phyloP scores from a whole-genome alignment of 768 basidiomycete genomes.

The Leccinum truebloodii region DNA sequence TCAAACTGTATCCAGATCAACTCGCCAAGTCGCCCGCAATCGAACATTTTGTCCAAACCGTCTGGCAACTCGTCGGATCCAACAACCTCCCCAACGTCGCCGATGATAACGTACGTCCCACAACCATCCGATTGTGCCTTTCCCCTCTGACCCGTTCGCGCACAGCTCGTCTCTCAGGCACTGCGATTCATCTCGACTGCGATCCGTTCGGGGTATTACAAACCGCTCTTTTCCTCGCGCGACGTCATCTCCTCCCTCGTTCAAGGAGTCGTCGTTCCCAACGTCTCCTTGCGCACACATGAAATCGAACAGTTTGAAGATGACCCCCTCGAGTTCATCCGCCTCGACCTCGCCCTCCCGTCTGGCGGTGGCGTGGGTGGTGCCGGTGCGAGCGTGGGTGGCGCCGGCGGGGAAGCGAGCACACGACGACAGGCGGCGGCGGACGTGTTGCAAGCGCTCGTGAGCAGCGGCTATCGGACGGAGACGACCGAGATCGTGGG shows the following conservation, averaged over 20 bases:
- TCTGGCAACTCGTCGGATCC: constrained; percentile 82
- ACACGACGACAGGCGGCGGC: constrained; percentile 92
- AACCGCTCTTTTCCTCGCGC: constrained; percentile 74
- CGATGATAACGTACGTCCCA: constrained; percentile 67
- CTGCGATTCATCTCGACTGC: constrained; percentile 90
- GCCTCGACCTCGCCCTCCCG: constrained; percentile 74
- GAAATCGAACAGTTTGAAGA: constrained; percentile 97
- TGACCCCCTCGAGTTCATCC: constrained; percentile 93
- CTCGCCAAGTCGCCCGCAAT: constrained; percentile 63
- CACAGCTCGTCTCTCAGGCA: constrained; percentile 84
- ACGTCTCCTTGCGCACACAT: constrained; percentile 82
- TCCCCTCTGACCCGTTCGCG: neutral
- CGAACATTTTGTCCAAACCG: constrained; percentile 74
- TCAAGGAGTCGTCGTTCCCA: constrained; percentile 92
- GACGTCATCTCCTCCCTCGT: constrained; percentile 82
- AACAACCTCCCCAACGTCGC: constrained; percentile 69
- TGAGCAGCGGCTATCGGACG: constrained; percentile 74
- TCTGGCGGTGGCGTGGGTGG: constrained; percentile 43
- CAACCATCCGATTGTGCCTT: neutral
- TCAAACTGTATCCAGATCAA: constrained; percentile 82
- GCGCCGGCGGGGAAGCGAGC: constrained; percentile 60
- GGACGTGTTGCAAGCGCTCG: constrained; percentile 92
- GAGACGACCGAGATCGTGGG: constrained; percentile 89
- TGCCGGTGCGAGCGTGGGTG: constrained; percentile 38
- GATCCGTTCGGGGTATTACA: constrained; percentile 86